Evolutionary conservation across 352 stramenopile species (phyloP).

Genomic region (Phytophthora sp.): DNA sequence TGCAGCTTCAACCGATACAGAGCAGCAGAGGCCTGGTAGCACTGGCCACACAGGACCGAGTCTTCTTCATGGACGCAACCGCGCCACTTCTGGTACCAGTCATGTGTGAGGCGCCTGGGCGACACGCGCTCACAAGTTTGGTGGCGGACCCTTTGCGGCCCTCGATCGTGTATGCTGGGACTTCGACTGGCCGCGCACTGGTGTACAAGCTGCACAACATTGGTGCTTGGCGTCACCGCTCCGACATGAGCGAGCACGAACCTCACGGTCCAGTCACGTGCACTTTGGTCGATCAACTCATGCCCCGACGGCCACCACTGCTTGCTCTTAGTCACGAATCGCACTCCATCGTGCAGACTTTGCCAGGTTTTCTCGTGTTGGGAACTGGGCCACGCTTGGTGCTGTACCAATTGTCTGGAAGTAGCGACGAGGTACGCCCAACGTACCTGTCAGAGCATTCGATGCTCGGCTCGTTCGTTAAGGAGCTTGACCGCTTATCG

Average conservation of each 20-base stretch:
- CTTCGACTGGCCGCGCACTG: slow-evolving; percentile 26
- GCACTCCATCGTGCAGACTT: slow-evolving; percentile 15
- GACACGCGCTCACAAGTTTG: slow-evolving; percentile 28
- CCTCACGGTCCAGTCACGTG: slow-evolving; percentile 12
- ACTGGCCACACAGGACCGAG: slow-evolving; percentile 16
- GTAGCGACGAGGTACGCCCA: slow-evolving; percentile 21
- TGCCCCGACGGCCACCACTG: slow-evolving; percentile 1
- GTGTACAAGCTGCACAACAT: slow-evolving; percentile 40
- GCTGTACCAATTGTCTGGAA: slow-evolving; percentile 33
- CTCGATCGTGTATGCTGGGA: slow-evolving; percentile 27
- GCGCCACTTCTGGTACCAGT: slow-evolving; percentile 8
- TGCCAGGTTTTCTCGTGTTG: slow-evolving; percentile 37
- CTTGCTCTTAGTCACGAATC: neutral
- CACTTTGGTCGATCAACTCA: slow-evolving; percentile 28
- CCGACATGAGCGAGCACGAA: slow-evolving; percentile 1
- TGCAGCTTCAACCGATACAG: slow-evolving; percentile 22
- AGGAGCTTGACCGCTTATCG: neutral
- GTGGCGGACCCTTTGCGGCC: slow-evolving; percentile 21
- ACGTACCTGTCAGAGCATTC: slow-evolving; percentile 28
- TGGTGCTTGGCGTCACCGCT: slow-evolving; percentile 13
- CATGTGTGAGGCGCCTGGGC: slow-evolving; percentile 18
- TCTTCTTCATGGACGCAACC: slow-evolving; percentile 29
- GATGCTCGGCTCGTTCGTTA: neutral
- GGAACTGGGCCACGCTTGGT: slow-evolving; percentile 13
- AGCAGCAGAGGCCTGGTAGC: slow-evolving; percentile 31